Conservation (phyloP, 2,329 filamentous ascomycete genomes). For the Sporothrix pseudoabietina region DNA sequence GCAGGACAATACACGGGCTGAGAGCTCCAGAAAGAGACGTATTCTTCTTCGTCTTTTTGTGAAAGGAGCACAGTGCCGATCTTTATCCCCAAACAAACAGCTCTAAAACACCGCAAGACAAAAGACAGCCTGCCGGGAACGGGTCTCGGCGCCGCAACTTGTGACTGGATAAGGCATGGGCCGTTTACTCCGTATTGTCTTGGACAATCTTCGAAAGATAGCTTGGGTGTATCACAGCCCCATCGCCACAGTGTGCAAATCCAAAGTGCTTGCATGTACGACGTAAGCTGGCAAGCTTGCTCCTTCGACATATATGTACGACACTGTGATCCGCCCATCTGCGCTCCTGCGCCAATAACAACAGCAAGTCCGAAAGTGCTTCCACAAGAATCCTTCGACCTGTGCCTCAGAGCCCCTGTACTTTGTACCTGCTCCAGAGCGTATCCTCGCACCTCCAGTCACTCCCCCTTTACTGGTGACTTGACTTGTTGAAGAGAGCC, state of each 20-base stretch:
- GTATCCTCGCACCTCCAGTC: background rate
- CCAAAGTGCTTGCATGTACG: background rate
- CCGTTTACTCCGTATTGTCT: background rate
- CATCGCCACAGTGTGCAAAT: background rate
- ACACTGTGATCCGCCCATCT: background rate
- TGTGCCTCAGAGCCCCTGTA: too few relatives aligned
- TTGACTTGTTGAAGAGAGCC: conserved; percentile 1
- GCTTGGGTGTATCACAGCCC: background rate
- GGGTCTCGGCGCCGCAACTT: conserved; percentile 20
- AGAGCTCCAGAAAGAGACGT: background rate
- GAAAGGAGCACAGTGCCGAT: background rate
- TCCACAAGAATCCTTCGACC: conserved; percentile 8
- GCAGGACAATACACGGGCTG: conserved; percentile 6
- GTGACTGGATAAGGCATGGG: background rate
- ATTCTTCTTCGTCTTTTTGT: background rate
- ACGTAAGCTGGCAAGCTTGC: background rate
- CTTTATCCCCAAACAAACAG: conserved; percentile 2
- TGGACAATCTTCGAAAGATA: background rate
- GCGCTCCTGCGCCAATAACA: background rate
- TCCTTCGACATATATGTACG: conserved; percentile 9
- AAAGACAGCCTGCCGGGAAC: conserved; percentile 3
- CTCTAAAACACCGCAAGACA: background rate
- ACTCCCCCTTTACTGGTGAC: background rate
- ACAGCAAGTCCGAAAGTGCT: background rate
- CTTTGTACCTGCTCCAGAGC: background rate